phyloP scores from a whole-genome alignment of 305 asterid genomes.

The Rubia tinctorum region DNA sequence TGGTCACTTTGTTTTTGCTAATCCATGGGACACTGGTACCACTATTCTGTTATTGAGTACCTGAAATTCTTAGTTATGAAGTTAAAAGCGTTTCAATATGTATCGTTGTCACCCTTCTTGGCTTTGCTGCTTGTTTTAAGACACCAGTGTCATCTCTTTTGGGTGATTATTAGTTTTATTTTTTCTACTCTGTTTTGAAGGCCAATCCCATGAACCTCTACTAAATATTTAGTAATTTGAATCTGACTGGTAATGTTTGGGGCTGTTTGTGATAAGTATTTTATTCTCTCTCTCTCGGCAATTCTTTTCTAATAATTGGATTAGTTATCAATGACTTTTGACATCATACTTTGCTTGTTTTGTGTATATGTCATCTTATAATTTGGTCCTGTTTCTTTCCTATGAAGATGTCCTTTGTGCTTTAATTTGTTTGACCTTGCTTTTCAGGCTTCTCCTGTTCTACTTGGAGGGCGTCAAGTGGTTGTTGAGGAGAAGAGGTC shows the following conservation, averaged over 20 bases:
- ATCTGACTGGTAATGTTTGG: background rate
- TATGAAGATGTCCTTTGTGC: background rate
- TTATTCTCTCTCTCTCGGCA: background rate
- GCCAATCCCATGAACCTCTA: too few relatives aligned
- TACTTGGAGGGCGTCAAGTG: conserved; percentile 57
- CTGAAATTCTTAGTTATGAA: background rate
- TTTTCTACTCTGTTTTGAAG: too few relatives aligned
- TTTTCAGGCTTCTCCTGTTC: conserved; percentile 77
- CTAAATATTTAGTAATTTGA: too few relatives aligned
- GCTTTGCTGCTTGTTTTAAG: too few relatives aligned
- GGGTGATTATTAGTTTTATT: too few relatives aligned
- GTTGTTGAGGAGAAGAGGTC: conserved; percentile 87
- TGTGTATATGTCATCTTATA: background rate
- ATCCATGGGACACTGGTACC: background rate
- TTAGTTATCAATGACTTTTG: background rate
- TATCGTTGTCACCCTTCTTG: background rate
- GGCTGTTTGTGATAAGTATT: background rate
- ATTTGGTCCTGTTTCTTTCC: background rate
- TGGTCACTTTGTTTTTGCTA: background rate
- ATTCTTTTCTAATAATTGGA: background rate
- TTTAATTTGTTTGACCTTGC: background rate
- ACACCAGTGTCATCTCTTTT: too few relatives aligned
- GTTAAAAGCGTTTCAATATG: background rate
- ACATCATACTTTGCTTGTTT: background rate
- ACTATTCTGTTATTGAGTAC: background rate